Evolutionary conservation across 176 grass and related monocot species (phyloP).

Genomic region (Oryza australiensis): DNA sequence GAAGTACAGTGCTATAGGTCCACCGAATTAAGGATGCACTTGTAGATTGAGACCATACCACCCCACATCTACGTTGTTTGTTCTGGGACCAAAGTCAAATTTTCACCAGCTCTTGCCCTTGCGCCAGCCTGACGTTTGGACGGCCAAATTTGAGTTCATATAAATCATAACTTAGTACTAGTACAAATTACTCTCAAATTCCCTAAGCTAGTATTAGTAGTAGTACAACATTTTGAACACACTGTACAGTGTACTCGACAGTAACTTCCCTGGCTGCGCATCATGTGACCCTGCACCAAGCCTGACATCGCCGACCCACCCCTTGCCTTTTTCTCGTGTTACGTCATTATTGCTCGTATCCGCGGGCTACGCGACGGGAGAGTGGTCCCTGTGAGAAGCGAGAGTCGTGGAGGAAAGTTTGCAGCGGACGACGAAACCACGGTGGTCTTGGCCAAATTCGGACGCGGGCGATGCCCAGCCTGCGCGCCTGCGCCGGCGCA

Average conservation of each 20-base stretch:
- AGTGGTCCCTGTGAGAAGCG: neutral
- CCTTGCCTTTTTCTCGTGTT: neutral
- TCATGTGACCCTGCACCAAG: conserved; percentile 4
- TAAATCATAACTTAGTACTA: no score
- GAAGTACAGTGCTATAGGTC: neutral
- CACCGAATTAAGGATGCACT: neutral
- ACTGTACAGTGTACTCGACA: neutral
- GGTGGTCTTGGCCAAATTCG: neutral
- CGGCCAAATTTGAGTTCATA: neutral
- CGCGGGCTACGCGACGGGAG: neutral
- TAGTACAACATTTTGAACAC: neutral
- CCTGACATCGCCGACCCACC: neutral
- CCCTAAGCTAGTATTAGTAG: neutral
- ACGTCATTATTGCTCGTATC: neutral
- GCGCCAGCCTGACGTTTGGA: neutral
- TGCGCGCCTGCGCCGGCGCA: neutral
- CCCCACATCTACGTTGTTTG: neutral
- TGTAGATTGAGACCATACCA: neutral
- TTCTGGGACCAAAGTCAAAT: neutral
- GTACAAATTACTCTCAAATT: no score
- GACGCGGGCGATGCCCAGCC: no score
- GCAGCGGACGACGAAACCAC: neutral
- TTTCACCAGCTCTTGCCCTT: neutral
- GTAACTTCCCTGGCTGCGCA: neutral
- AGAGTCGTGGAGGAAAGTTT: neutral